phyloP scores from a whole-genome alignment of 1,284 basidiomycete genomes.

The Ustilago loliicola region DNA sequence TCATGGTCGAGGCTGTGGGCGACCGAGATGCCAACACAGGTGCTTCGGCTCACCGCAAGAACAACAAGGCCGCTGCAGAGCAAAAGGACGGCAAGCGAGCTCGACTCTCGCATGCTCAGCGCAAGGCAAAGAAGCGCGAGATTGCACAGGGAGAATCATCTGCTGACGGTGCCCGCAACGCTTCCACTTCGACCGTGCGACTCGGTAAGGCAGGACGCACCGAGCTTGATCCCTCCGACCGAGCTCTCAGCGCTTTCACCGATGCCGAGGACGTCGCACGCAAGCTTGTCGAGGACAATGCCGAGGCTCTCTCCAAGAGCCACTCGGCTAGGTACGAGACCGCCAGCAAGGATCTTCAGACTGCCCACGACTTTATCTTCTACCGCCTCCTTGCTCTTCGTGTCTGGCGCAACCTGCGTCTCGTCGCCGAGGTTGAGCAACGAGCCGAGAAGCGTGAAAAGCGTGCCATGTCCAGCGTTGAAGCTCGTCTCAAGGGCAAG shows the following conservation, averaged over 20 bases:
- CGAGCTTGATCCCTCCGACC: conserved; percentile 67
- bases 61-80: conserved; percentile 9
- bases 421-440: conserved; percentile 62
- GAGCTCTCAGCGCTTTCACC: conserved; percentile 63
- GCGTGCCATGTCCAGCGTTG: conserved; percentile 51
- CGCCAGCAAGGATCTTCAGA: conserved; percentile 64
- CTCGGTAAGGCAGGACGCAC: conserved; percentile 48
- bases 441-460: conserved; percentile 63
- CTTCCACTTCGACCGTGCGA: conserved; percentile 32
- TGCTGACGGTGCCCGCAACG: conserved; percentile 27
- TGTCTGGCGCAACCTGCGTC: conserved; percentile 60
- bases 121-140: conserved; percentile 65
- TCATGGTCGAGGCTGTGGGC: conserved; percentile 39
- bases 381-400: conserved; percentile 66
- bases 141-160: conserved; percentile 32
- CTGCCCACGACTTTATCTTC: conserved; percentile 66
- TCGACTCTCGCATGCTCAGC: conserved; percentile 64
- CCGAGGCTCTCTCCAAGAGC: conserved; percentile 65
- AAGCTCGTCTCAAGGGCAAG: conserved; percentile 45
- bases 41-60: conserved; percentile 19
- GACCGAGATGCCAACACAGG: conserved; percentile 18
- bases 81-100: conserved; percentile 40
- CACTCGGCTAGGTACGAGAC: conserved; percentile 66
- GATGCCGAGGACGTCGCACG: conserved; percentile 66
- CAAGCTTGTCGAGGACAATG: conserved; percentile 66